These are phyloP conservation scores for Astraeus odoratus DNA, from an alignment of 768 basidiomycete species.

Conservation along the genomic window DNA sequence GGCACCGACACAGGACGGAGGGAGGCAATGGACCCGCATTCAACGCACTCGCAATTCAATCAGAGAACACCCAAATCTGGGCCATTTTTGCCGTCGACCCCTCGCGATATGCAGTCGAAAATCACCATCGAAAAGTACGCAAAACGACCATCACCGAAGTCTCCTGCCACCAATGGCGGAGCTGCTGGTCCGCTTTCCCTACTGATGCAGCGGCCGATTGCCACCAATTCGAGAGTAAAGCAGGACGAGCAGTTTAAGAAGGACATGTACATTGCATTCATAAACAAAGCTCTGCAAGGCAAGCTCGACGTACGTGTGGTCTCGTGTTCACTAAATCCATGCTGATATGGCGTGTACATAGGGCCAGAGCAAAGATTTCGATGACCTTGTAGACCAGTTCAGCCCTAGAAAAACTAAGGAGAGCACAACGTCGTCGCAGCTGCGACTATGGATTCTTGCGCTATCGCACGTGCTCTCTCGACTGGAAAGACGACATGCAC, in stretches of 20 bases:
- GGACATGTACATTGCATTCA: constrained; percentile 80
- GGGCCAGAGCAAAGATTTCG: constrained; percentile 72
- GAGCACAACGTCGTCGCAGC: constrained; percentile 37
- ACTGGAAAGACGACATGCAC: constrained; percentile 71
- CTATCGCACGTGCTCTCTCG: constrained; percentile 90
- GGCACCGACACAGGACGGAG: not conserved
- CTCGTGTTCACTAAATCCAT: constrained; percentile 6
- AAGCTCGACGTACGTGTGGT: constrained; percentile 52
- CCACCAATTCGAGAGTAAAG: constrained; percentile 72
- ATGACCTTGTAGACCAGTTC: constrained; percentile 88
- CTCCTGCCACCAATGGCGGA: constrained; percentile 4
- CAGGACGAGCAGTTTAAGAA: constrained; percentile 70
- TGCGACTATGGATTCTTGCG: constrained; percentile 78
- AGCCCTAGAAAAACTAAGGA: constrained; percentile 38
- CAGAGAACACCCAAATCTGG: constrained; percentile 64
- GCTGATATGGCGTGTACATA: constrained; percentile 26
- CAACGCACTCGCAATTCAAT: constrained; percentile 68
- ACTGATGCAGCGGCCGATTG: constrained; percentile 49
- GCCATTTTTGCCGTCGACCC: constrained; percentile 39
- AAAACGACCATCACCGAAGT: constrained; percentile 31
- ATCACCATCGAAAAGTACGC: constrained; percentile 38
- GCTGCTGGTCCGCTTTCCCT: constrained; percentile 10
- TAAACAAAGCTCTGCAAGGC: constrained; percentile 74
- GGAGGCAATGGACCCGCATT: constrained; percentile 67
- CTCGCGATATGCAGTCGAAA: constrained; percentile 38